Evolutionary conservation across 225 moss, liverwort and hornwort species (phyloP), one percentile per base, ranked within the genome.

Genomic region (Takakia lepidozioides): DNA sequence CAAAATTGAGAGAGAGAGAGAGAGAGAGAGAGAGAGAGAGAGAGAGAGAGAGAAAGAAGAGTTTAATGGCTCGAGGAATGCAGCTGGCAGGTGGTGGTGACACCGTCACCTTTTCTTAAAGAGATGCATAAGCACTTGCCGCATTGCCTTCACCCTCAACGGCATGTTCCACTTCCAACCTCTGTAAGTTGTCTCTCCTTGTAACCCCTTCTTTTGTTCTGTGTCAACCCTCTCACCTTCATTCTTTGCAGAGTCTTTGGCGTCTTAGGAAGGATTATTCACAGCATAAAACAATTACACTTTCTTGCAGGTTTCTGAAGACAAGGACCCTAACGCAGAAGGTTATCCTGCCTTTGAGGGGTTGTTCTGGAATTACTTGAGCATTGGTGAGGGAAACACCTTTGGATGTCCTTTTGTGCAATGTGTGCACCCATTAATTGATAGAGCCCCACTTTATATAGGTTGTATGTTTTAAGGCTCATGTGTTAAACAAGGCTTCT

Each of bases 311-410:
- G 13, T 10, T 10, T 26, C 3, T 5, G 18, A 24, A 11, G 23
- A 10, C 17, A 25, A 49, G 23, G 16, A 5, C 27, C 24, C 26
- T 11, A 18, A 5, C n/a, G 8, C 49, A 8, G 49, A 49, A 6
- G 49, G 29, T 16, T 27, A 59, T 51, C 72, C 72, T 50, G 57
- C 73, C 21, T 91, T 87, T 62, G 75, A 67, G 63, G 98, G 91
- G 37, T 70, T 73, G 43, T 91, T 98, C 65, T 98, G 84, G 70
- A 98, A 98, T 60, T 98, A 98, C 57, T 91, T 91, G 47, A 98
- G 98, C 64, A 45, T 91, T 57, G 98, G 98, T 98, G 51, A 70
- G 63, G 24, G 35, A 28, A n/a, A n/a, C n/a, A n/a, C n/a, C n/a
- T n/a, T n/a, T n/a, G n/a, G n/a, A n/a, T n/a, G n/a, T n/a, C n/a